A percentile compares a stretch with the other conserved stretches of the same genome.
These are phyloP conservation scores for Phellopilus nigrolimitatus DNA, from an alignment of 1,284 basidiomycete species.

Conservation along the genomic window DNA sequence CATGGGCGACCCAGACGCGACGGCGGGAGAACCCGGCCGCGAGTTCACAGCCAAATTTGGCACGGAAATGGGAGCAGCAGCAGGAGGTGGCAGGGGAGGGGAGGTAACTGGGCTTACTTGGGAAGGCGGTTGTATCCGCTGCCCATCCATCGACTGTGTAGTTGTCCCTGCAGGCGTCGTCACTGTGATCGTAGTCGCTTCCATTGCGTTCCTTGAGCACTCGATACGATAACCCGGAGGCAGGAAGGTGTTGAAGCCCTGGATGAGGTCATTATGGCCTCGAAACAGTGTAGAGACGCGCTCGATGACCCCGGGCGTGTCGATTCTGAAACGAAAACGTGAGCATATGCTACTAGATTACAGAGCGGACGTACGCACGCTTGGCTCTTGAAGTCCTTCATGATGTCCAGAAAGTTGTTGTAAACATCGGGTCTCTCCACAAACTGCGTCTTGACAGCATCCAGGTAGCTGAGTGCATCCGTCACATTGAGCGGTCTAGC, in stretches of 20 bases:
- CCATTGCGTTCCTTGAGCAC: conserved; percentile 71
- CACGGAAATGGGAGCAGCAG: conserved; percentile 23
- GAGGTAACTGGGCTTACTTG: conserved; percentile 29
- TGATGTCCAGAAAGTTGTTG: conserved; percentile 96
- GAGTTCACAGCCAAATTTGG: conserved; percentile 25
- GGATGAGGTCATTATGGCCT: conserved; percentile 90
- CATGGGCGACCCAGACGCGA: conserved; percentile 23
- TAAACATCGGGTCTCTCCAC: conserved; percentile 92
- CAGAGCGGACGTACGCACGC: conserved; percentile 54
- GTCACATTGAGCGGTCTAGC: conserved; percentile 30
- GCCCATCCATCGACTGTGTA: conserved; percentile 40
- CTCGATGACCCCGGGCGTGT: conserved; percentile 98
- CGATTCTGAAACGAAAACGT: conserved; percentile 75
- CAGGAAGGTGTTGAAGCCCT: conserved; percentile 99
- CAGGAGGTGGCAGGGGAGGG: too few species aligned
- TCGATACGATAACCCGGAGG: conserved; percentile 97
- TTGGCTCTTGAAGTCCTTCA: conserved; percentile 99
- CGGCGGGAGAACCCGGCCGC: conserved; percentile 23
- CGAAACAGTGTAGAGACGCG: conserved; percentile 95
- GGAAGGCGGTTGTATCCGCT: conserved; percentile 39
- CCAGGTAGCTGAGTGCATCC: conserved; percentile 95
- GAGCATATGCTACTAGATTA: conserved; percentile 11
- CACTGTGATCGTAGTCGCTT: conserved; percentile 86
- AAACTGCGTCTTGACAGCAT: conserved; percentile 95
- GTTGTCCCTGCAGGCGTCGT: conserved; percentile 90